Evolutionary conservation across 371 early-diverging fungal species (phyloP), one percentile per base, ranked within the genome.

Genomic region (Amoeboaphelidium protococcarum): DNA sequence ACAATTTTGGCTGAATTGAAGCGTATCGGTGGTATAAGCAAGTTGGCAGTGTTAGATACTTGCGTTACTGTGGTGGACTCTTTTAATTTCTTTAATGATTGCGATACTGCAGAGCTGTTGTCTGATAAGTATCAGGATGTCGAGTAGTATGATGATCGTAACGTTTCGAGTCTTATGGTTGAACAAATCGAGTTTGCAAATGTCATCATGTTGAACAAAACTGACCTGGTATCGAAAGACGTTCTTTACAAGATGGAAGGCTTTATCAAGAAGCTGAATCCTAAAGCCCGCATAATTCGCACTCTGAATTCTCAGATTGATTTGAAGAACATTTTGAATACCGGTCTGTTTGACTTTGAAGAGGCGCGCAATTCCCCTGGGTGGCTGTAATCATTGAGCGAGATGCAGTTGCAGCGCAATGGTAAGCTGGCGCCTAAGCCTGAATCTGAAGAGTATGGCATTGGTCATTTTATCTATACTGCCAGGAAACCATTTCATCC

Each of bases 171-270:
- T 25, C 37, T 53, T 3, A 12, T 53, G 0, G 12, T 42, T 31
- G 52, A 52, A 22, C 52, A 52, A 52, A 20, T 52, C 46, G 53
- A 53, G 26, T 53, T 53, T 24, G 42, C 53, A 46, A 56, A 53
- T 50, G 53, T 53, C 44, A 54, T 53, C 31, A 25, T 53, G 21
- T 13, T 53, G 41, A 53, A 53, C 51, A 53, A 53, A 40, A 6
- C 23, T n/a, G 51, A 50, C 26, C 2, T 53, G 44, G 53, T 43
- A 0, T 12, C 52, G 4, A 13, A 13, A 4, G 26, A 50, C 0
- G 25, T 26, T 12, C 12, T 51, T n/a, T 2, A 12, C 13, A 12
- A 50, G 23, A 25, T 46, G 4, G 13, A 25, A 13, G 47, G 22
- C 25, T 12, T 25, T 4, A 24, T 56, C 49, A 23, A 47, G 57